Evolutionary conservation across 2,329 filamentous ascomycete species (phyloP).

Genomic region (Alternaria sp.): DNA sequence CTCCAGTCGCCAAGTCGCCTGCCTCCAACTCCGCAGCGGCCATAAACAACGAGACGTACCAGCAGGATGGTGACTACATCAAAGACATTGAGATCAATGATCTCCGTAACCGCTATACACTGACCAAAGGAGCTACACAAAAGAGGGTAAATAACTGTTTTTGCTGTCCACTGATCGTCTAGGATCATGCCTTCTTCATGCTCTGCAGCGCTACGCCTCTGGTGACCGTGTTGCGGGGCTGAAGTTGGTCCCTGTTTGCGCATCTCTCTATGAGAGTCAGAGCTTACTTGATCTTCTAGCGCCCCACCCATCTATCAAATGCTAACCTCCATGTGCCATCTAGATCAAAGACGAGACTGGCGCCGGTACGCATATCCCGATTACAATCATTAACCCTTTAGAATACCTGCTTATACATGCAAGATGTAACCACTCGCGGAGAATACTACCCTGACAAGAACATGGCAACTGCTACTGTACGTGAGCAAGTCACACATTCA

Average conservation of each 20-base stretch:
- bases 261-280: constrained; percentile 49
- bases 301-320: constrained; percentile 74
- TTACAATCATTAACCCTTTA: constrained; percentile 67
- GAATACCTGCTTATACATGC: constrained; percentile 68
- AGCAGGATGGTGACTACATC: constrained; percentile 96
- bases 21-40: constrained; percentile 56
- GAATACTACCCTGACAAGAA: constrained; percentile 97
- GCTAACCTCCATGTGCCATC: constrained; percentile 90
- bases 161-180: constrained; percentile 72
- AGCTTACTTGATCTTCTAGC: constrained; percentile 59
- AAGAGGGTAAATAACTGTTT: constrained; percentile 98
- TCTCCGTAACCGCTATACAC: constrained; percentile 91
- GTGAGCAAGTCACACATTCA: constrained; percentile 8
- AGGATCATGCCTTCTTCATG: constrained; percentile 54
- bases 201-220: constrained; percentile 30
- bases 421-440: constrained; percentile 99
- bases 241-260: constrained; percentile 41
- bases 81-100: constrained; percentile 99
- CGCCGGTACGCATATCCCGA: constrained; percentile 92
- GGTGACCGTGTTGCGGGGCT: constrained; percentile 63
- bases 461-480: constrained; percentile 91
- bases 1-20: constrained; percentile 63
- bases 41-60: constrained; percentile 82
- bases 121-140: constrained; percentile 97
- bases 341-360: constrained; percentile 99